Evolutionary conservation across 2,329 filamentous ascomycete genomes (phyloP).

Genomic region (Cryoendolithus antarcticus): DNA sequence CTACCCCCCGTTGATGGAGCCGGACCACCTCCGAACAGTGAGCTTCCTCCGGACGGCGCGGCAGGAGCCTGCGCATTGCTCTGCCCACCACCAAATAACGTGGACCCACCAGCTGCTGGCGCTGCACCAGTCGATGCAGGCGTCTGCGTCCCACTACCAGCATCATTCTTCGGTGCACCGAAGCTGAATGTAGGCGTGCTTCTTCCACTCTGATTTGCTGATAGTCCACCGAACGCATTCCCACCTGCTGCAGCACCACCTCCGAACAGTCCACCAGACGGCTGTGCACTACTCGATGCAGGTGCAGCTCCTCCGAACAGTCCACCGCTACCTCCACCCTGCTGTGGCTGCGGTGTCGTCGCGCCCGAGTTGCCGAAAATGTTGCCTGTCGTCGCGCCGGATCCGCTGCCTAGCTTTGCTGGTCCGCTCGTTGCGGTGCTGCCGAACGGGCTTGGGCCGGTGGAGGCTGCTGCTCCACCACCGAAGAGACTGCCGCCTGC

Average conservation of each 20-base stretch:
- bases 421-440: conserved; percentile 12
- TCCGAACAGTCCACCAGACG: conserved; percentile 4
- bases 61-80: conserved; percentile 1
- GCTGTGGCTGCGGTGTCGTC: conserved; percentile 2
- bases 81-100: conserved; percentile 3
- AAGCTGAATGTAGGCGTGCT: conserved; percentile 7
- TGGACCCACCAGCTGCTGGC: conserved; percentile 1
- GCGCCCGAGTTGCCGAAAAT: conserved; percentile 1
- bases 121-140: background rate
- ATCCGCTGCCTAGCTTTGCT: background rate
- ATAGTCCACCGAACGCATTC: no score
- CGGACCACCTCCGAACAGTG: conserved; percentile 4
- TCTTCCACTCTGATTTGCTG: conserved; percentile 2
- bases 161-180: conserved; percentile 8
- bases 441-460: conserved; percentile 29
- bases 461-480: conserved; percentile 8
- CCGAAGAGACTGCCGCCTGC: conserved; percentile 7
- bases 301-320: conserved; percentile 6
- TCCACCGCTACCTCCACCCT: conserved; percentile 2
- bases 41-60: conserved; percentile 1
- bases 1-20: background rate
- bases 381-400: conserved; percentile 1
- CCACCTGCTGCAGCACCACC: background rate
- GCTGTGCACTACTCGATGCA: conserved; percentile 1
- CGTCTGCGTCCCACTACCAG: conserved; percentile 2